phyloP scores from a whole-genome alignment of 257 asterid genomes.

The Solanum pennellii region DNA sequence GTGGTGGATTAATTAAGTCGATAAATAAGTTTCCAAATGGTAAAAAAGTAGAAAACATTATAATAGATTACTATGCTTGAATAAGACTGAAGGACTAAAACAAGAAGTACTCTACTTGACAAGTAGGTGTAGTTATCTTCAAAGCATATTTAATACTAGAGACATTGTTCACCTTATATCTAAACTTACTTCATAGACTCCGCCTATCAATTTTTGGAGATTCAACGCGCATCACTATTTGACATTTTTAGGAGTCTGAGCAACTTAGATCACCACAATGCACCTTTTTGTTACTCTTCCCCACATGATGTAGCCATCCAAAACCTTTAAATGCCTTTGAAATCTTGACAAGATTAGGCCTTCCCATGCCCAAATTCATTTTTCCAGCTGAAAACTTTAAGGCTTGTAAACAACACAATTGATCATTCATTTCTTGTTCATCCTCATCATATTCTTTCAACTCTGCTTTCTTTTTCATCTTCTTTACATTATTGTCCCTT shows the following conservation, averaged over 20 bases:
- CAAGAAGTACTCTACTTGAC: not conserved
- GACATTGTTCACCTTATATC: not conserved
- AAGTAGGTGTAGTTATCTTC: not conserved
- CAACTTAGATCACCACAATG: slow-evolving; percentile 33
- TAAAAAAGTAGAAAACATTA: not conserved
- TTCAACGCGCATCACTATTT: not conserved
- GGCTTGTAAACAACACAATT: slow-evolving; percentile 71
- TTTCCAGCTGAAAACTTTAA: slow-evolving; percentile 65
- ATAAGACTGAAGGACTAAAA: not conserved
- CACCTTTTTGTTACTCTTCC: slow-evolving; percentile 69
- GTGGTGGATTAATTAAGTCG: not conserved
- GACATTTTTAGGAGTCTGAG: not conserved
- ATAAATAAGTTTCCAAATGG: not conserved
- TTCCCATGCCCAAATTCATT: slow-evolving; percentile 69
- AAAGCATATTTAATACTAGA: not conserved
- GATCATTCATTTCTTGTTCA: slow-evolving; percentile 13
- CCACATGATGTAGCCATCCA: slow-evolving; percentile 70
- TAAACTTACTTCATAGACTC: not conserved
- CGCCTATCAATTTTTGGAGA: not conserved
- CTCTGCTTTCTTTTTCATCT: not conserved
- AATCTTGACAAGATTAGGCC: slow-evolving; percentile 62
- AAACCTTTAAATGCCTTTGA: slow-evolving; percentile 75
- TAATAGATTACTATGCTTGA: not conserved
- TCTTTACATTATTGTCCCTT: not conserved
- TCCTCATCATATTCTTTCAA: not conserved